Evolutionary conservation across 1,284 basidiomycete species (phyloP).

Genomic region (Boletus smithii): DNA sequence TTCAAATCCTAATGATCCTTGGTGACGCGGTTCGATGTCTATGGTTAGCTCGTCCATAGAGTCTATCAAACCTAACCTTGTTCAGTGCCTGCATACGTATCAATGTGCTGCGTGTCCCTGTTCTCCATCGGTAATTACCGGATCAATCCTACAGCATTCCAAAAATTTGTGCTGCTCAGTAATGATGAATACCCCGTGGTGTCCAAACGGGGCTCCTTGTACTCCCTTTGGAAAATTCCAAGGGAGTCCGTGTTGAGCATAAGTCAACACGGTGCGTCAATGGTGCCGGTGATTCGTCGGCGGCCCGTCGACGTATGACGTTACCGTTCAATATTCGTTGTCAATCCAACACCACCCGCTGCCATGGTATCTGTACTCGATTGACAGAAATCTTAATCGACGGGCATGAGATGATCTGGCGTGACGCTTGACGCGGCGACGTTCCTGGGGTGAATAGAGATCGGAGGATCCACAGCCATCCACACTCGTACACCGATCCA

Average conservation of each 20-base stretch:
- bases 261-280: neutral
- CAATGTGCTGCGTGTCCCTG: neutral
- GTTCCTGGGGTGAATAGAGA: neutral
- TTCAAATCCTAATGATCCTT: neutral
- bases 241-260: neutral
- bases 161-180: too few species aligned
- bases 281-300: too few species aligned
- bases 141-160: neutral
- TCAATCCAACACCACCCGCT: conserved; percentile 2
- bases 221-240: neutral
- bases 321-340: neutral
- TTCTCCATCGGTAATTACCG: conserved; percentile 2
- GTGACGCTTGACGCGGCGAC: too few species aligned
- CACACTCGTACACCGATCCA: neutral
- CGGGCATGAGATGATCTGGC: neutral
- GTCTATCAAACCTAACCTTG: conserved; percentile 28
- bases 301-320: neutral
- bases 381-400: neutral
- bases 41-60: conserved; percentile 4
- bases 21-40: conserved; percentile 9
- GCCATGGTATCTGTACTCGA: conserved; percentile 1
- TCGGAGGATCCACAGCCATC: neutral
- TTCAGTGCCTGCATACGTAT: conserved; percentile 1
- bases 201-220: conserved; percentile 3
- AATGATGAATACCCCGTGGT: too few species aligned